Percentiles rank a stretch among this genome's conserved stretches.
phyloP scores from a whole-genome alignment of 768 basidiomycete genomes.

The Infundibulicybe gibba region DNA sequence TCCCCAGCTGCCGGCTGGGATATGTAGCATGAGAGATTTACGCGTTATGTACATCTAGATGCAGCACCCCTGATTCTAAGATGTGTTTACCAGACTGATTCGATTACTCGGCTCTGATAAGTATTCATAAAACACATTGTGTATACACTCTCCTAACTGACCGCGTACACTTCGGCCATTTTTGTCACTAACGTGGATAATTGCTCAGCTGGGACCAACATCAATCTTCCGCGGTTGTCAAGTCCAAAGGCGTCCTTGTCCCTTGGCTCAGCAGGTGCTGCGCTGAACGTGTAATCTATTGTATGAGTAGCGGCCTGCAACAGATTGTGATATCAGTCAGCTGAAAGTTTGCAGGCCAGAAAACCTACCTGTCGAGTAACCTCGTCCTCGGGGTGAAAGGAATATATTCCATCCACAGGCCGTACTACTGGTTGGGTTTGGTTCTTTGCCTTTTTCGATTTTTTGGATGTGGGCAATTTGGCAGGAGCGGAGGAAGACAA shows the following conservation, averaged over 20 bases:
- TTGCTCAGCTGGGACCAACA: slow-evolving; percentile 49
- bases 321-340: neutral
- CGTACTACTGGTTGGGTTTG: slow-evolving; percentile 16
- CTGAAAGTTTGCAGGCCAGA: neutral
- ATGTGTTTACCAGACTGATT: too few species aligned
- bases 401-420: slow-evolving; percentile 51
- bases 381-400: slow-evolving; percentile 88
- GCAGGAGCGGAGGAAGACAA: slow-evolving; percentile 31
- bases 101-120: too few species aligned
- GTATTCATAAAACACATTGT: too few species aligned
- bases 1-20: too few species aligned
- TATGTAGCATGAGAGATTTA: too few species aligned
- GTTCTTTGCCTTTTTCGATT: slow-evolving; percentile 27
- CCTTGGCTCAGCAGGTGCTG: slow-evolving; percentile 44
- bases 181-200: slow-evolving; percentile 36
- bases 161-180: slow-evolving; percentile 32
- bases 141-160: slow-evolving; percentile 1
- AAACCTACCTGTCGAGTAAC: slow-evolving; percentile 54
- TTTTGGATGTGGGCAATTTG: slow-evolving; percentile 28
- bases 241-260: slow-evolving; percentile 69
- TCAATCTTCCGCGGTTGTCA: slow-evolving; percentile 63
- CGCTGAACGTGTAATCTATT: slow-evolving; percentile 47
- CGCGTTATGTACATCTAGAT: too few species aligned
- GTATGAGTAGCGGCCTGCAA: slow-evolving; percentile 43
- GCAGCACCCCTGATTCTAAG: too few species aligned